Evolutionary conservation across 208 protist species (phyloP).

Genomic region (Trypanosoma avium): DNA sequence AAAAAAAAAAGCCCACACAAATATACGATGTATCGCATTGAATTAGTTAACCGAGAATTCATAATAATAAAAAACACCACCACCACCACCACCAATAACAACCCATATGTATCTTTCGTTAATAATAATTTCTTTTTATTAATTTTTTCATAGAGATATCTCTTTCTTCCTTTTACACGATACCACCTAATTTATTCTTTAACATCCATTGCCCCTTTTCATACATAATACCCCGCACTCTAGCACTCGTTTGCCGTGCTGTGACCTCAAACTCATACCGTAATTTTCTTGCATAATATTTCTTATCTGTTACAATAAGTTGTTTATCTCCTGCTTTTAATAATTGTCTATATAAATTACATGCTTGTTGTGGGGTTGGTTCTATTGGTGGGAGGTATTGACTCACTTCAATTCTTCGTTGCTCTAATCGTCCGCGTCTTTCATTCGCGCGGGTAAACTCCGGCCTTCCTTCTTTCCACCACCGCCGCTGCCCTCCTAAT

Average conservation of each 20-base stretch:
- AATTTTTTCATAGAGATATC: not conserved
- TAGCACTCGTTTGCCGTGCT: conserved; percentile 75
- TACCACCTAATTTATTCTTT: conserved; percentile 75
- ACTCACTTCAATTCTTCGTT: conserved; percentile 53
- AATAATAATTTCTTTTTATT: not conserved
- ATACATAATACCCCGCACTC: conserved; percentile 90
- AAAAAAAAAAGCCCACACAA: too few species aligned
- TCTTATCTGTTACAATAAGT: conserved; percentile 75
- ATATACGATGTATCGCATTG: too few species aligned
- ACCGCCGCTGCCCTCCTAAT: conserved; percentile 41
- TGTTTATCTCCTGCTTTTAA: conserved; percentile 50
- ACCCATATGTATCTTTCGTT: too few species aligned
- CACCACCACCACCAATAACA: too few species aligned
- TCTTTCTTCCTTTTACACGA: conserved; percentile 37
- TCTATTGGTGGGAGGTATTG: conserved; percentile 58
- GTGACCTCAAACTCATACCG: conserved; percentile 88
- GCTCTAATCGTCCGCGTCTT: conserved; percentile 60
- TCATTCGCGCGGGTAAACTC: conserved; percentile 72
- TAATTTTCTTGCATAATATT: conserved; percentile 68
- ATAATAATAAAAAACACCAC: too few species aligned
- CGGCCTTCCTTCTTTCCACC: conserved; percentile 77
- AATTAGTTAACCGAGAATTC: too few species aligned
- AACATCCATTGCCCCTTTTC: conserved; percentile 87
- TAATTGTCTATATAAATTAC: conserved; percentile 65
- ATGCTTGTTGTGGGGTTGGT: conserved; percentile 64